Evolutionary conservation across 2,329 filamentous ascomycete genomes (phyloP).

Genomic region (Xylaria sp.): DNA sequence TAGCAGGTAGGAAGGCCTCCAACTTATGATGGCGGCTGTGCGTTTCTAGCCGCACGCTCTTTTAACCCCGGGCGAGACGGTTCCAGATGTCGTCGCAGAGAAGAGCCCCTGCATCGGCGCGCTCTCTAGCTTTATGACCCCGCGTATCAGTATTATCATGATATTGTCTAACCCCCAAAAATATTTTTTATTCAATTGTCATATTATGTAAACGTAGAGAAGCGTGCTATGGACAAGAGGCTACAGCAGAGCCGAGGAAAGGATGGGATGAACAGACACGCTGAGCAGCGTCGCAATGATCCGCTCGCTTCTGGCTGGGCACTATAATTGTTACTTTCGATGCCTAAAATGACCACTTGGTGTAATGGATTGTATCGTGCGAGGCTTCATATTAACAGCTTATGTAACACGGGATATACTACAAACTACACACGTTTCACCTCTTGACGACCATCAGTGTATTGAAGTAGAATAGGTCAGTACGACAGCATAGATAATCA

Average conservation of each 20-base stretch:
- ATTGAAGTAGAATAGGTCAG: no score
- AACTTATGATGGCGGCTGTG: not conserved
- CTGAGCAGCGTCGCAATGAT: not conserved
- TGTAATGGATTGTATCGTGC: not conserved
- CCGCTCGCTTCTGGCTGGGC: no score
- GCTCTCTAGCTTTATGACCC: not conserved
- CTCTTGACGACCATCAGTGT: not conserved
- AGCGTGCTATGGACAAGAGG: no score
- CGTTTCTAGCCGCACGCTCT: not conserved
- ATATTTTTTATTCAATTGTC: no score
- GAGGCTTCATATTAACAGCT: not conserved
- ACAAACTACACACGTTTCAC: not conserved
- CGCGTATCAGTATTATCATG: no score
- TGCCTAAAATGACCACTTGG: not conserved
- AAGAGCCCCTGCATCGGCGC: not conserved
- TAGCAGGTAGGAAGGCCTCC: not conserved
- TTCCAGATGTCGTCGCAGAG: conserved; percentile 7
- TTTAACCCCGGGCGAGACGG: not conserved
- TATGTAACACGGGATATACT: not conserved
- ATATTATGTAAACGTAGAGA: no score
- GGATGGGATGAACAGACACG: not conserved
- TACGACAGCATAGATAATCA: no score
- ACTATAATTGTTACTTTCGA: not conserved
- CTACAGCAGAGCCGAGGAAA: no score
- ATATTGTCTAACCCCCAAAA: no score